Evolutionary conservation across 1,139 yeast genomes (phyloP), one percentile per base, ranked within the genome.

Genomic region (Arxiozyma bovina): DNA sequence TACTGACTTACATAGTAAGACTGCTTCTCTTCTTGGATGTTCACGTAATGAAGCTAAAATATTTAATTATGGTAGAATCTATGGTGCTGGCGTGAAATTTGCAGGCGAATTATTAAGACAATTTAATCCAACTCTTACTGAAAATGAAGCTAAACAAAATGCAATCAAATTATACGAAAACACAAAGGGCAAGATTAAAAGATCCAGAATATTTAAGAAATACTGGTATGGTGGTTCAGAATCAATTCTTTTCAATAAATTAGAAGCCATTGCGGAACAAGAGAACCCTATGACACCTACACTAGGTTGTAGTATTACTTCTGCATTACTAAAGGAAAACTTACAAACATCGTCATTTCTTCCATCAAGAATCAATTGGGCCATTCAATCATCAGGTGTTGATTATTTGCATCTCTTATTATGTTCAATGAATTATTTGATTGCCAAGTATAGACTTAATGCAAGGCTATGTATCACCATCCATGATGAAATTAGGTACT

Each of bases 341-440:
- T 77, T 94, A 63, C 81, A 81, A 55, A 75, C 80, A 48, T 82
- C 82, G 55, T 74, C 80, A 1, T 93, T 85, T 68, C 72, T 93
- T 63, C 94, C 99, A 0, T 89, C 97, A 1, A 73, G 99, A 63
- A 86, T 91, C 59, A 94, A 94, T 66, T 94, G 99, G 99, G 88
- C 96, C 0, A 94, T 94, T 65, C 99, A 94, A 69, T 89, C 97
- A 45, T 89, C 97, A 0, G 99, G 99, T 45, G 99, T 94, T 20
- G 99, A 94, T 68, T 94, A 94, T 67, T 75, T 94, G 53, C 99
- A 94, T 68, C 70, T 94, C 46, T 70, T 94, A 55, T 78, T 93
- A 54, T 80, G 90, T 5, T 83, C 96, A 0, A 93, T 94, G 98
- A 88, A 89, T 57, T 88, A 89, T 65, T 74, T 94, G 60, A 76